A percentile compares a stretch with the other conserved stretches of the same genome.
phyloP scores from a whole-genome alignment of 2,329 filamentous ascomycete genomes.

The Reticulascus tulasneorum region DNA sequence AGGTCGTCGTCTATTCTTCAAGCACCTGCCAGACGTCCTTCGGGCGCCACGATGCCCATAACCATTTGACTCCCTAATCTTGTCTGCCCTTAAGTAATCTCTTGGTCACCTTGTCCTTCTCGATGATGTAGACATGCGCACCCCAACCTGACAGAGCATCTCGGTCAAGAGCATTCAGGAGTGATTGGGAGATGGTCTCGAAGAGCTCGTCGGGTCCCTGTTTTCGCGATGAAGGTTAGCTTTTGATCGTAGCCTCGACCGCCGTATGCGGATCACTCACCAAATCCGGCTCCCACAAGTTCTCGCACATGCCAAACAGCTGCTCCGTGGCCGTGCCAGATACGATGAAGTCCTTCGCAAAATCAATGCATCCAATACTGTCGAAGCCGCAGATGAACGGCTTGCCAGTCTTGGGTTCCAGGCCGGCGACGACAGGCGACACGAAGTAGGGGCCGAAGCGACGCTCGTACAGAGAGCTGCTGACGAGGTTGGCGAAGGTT shows the following conservation, averaged over 20 bases:
- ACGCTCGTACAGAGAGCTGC: constrained; percentile 85
- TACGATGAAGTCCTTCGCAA: constrained; percentile 99
- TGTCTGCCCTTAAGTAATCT: constrained; percentile 96
- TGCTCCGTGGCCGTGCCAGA: constrained; percentile 94
- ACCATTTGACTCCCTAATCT: constrained; percentile 53
- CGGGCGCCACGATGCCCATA: constrained; percentile 3
- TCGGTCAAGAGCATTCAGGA: constrained; percentile 93
- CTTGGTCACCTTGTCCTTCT: constrained; percentile 99
- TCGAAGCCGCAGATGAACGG: constrained; percentile 99
- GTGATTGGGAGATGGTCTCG: constrained; percentile 94
- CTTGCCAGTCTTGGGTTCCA: constrained; percentile 89
- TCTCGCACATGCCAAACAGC: constrained; percentile 97
- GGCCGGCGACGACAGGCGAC: constrained; percentile 86
- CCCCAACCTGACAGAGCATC: constrained; percentile 98
- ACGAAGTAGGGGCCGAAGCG: constrained; percentile 97
- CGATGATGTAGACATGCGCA: constrained; percentile 98
- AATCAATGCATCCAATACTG: constrained; percentile 98
- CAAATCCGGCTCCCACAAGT: constrained; percentile 95
- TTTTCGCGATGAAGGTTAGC: constrained; percentile 15
- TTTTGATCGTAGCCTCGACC: not conserved
- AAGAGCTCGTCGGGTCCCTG: constrained; percentile 91
- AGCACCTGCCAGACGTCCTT: constrained; percentile 9
- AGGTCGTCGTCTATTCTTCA: constrained; percentile 15
- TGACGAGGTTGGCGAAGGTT: constrained; percentile 95
- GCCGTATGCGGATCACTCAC: constrained; percentile 46